A percentile compares a stretch with the other conserved stretches of the same genome.
phyloP scores from a whole-genome alignment of 2,329 filamentous ascomycete species.

The Ophiostoma angusticollis region DNA sequence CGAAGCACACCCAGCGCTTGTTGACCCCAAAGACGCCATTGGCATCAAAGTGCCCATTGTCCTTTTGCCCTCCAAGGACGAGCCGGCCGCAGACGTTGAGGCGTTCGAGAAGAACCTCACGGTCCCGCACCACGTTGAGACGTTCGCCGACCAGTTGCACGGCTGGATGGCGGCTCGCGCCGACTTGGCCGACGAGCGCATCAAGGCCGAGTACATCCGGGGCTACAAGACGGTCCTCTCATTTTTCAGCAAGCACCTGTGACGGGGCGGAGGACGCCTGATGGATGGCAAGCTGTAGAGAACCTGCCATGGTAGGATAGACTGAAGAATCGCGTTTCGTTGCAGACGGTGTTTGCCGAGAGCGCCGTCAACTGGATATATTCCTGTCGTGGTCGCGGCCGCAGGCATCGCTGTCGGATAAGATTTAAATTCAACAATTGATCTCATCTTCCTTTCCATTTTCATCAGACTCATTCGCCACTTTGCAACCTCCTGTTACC shows the following conservation, averaged over 20 bases:
- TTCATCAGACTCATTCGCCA: no score
- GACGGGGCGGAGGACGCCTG: no score
- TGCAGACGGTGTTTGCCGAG: no score
- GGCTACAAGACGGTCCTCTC: conserved; percentile 46
- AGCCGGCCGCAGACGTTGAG: conserved; percentile 41
- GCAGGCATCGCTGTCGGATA: no score
- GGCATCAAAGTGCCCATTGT: conserved; percentile 48
- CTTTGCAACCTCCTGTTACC: no score
- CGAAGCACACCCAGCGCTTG: conserved; percentile 48
- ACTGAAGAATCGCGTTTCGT: no score
- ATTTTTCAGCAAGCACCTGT: conserved; percentile 42
- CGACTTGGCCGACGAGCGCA: conserved; percentile 41
- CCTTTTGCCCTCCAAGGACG: conserved; percentile 54
- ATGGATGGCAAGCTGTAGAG: no score
- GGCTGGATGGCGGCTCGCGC: conserved; percentile 62
- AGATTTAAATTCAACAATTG: no score
- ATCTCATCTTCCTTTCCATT: no score
- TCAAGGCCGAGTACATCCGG: conserved; percentile 48
- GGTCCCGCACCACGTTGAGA: conserved; percentile 48
- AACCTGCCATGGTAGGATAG: no score
- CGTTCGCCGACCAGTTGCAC: conserved; percentile 54
- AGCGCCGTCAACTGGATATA: no score
- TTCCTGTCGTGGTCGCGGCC: no score
- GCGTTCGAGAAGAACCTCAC: conserved; percentile 42
- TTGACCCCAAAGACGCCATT: conserved; percentile 47